phyloP scores from a whole-genome alignment of 176 grass and related monocot genomes.

The Miscanthus lutarioriparius region DNA sequence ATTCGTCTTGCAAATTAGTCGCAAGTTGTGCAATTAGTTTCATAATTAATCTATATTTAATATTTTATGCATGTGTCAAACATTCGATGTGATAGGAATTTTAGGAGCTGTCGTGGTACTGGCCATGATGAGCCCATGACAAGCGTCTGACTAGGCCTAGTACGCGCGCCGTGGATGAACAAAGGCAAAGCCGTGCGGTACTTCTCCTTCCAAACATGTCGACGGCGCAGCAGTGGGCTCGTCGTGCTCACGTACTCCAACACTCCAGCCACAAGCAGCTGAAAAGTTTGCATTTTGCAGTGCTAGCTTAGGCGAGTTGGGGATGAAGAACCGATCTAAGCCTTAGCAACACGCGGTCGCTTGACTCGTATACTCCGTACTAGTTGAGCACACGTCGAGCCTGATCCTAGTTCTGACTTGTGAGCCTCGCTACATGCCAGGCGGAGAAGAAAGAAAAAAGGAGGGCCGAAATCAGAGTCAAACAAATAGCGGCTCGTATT shows the following conservation, averaged over 20 bases:
- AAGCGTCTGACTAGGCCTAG: slow-evolving; percentile 8
- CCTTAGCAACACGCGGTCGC: not conserved
- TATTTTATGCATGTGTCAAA: too few species aligned
- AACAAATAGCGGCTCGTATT: not conserved
- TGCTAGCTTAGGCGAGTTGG: not conserved
- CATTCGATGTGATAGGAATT: too few species aligned
- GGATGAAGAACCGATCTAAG: too few species aligned
- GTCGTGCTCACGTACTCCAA: not conserved
- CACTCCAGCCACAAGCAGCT: too few species aligned
- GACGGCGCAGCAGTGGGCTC: not conserved
- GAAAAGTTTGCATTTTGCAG: not conserved
- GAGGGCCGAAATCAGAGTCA: too few species aligned
- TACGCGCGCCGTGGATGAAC: not conserved
- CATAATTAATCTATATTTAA: too few species aligned
- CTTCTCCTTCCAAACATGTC: slow-evolving; percentile 26
- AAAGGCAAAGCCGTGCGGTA: slow-evolving; percentile 12
- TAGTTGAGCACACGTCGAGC: not conserved
- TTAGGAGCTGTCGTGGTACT: too few species aligned
- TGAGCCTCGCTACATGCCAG: not conserved
- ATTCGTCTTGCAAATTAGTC: too few species aligned
- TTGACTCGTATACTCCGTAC: not conserved
- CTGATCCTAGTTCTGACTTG: not conserved
- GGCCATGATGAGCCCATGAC: not conserved
- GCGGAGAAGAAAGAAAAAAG: too few species aligned
- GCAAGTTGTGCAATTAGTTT: too few species aligned